Evolutionary conservation across 2,329 filamentous ascomycete species (phyloP), one percentile per base, ranked within the genome.

Genomic region (Colletotrichum scovillei): DNA sequence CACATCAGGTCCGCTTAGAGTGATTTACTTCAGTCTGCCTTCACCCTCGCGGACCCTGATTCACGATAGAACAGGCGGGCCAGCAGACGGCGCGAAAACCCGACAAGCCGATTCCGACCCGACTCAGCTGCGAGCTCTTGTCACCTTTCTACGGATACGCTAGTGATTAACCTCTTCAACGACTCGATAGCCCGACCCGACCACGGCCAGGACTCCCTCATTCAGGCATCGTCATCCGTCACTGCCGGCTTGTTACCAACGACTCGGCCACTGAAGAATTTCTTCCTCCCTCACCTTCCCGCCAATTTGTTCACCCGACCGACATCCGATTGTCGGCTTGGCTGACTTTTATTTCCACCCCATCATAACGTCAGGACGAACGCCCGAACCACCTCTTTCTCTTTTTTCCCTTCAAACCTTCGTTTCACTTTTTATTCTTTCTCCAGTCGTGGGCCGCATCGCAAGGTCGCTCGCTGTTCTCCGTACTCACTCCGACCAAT

Each of bases 361-460:
- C 35, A 65, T 46, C 55, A 28, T 26, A 73, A 65, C 70, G 46
- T 62, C 70, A 65, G 67, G 60, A 73, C 70, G 67, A 70, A 70
- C 66, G 59, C 42, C 69, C 70, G 59, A 65, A 49, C 67, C 60
- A 70, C 67, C 49, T 73, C 42, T 49, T 3, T n/a, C 19, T 49
- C 19, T 11, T n/a, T 24, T 35, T 35, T 12, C 32, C 28, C 49
- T 56, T 62, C 24, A 70, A 73, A 73, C 71, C 60, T 65, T 57
- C 60, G 71, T 73, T 73, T 73, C 71, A 70, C 49, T 60, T 62
- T 70, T 70, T 60, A 66, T 35, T 60, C 52, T 70, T 63, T 57
- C 52, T 56, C 53, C 62, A 30, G 38, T 62, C 53, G 38, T 28
- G 38, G 24, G 28, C 60, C 67, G 53, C 49, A 70, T 70, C 67